Base-by-base conservation (phyloP, 495 filamentous ascomycete species). In the Hyaloscypha variabilis region DNA sequence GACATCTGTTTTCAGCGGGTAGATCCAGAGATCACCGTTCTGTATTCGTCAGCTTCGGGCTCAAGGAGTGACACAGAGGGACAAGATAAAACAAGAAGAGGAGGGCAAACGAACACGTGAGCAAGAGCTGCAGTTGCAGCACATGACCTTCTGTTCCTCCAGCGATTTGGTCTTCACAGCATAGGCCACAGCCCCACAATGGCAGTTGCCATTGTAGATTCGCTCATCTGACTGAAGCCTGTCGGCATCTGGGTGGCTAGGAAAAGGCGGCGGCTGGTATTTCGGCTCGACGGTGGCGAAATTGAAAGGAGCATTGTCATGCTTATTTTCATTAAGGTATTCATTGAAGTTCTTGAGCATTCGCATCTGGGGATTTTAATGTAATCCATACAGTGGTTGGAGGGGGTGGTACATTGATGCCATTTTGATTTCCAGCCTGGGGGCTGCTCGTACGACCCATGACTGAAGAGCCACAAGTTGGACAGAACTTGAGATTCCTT, bases 91-190 rank as follows among this genome's bases (percentile, higher is more conserved):
- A 51, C 17, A 25, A 10, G 2, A 2, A 28, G 62, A 19, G 14
- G 62, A 64, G 4, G 24, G 52, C n/a, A 25, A 25, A 67, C 68
- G 13, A 58, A 70, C 68, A 10, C 64, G 59, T 56, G 64, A 67
- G 51, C 68, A 70, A 8, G 64, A 29, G 46, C 68, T 70, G 56
- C 68, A 70, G 26, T 70, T 70, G 30, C 68, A 70, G 14, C 11
- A 28, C 5, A 67, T 60, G 19, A 67, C 46, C 23, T 70, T 55
- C 46, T 30, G 17, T 24, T 67, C 64, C 17, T 54, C 39, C n/a
- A 70, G 36, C 13, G 68, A 55, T 25, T 58, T 59, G 2, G 52
- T 64, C 3, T 49, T 46, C 8, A 70, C 59, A 5, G 29, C 29
- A 29, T 70, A 70, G 6, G 49, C 29, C 8, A 70, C 60, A n/a